Base-by-base conservation (phyloP, 805 yeast species). In the Metschnikowia sp. region DNA sequence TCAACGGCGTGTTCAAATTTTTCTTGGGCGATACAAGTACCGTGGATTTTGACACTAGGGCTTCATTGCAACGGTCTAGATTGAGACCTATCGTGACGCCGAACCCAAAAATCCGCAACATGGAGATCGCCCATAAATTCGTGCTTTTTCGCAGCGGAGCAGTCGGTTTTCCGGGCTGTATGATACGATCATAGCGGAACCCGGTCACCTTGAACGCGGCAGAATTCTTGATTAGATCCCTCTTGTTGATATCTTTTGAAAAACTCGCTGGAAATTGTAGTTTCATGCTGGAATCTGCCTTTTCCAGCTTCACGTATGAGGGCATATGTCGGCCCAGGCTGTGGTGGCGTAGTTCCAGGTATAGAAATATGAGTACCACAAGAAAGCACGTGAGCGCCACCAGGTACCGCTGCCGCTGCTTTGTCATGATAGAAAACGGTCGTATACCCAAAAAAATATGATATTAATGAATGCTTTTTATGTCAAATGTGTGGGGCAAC, bases 211-310 rank as follows among this genome's bases (percentile, higher is more conserved):
- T 22, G 26, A 45, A 45, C 11, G 49, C 52, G 19, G 38, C 15
- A 4, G 35, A 19, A 13, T 22, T 29, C 31, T 42, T 45, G 32
- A 42, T 36, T 33, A 41, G 32, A 8, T 45, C 40, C 18, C 45
- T 26, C 26, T 41, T 43, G n/a, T 33, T 42, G 15, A 42, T 18
- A 6, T 39, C 45, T 1, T 19, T 5, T 10, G 48, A 42, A 29
- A 48, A 48, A 15, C 51, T 40, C 15, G 36, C 30, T 10, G 52
- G 49, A 22, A 45, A 49, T 29, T 41, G 47, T 31, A 45, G 49
- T 19, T 22, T 19, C 35, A 33, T 22, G 13, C 35, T 28, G 11
- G 31, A 11, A 32, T 32, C 41, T 26, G 36, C 10, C 7, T 2
- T 19, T 11, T 19, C 18, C 7, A 28, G 45, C 8, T 8, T 31